These are phyloP conservation scores for Styphnolobium japonicum DNA, from an alignment of 306 rosid genomes.

Conservation along the genomic window DNA sequence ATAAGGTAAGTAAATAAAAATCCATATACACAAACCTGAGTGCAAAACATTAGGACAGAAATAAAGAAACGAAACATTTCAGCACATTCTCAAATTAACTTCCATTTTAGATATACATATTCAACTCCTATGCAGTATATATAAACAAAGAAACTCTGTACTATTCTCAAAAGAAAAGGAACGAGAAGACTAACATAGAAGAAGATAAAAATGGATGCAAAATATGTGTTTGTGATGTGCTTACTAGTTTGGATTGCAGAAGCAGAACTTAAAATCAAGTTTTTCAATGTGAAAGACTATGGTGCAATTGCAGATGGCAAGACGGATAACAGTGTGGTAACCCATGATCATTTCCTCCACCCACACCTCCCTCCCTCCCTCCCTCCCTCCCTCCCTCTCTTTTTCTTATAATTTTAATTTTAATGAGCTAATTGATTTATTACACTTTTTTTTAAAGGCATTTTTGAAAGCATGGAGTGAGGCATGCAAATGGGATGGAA, in stretches of 20 bases:
- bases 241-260: background rate
- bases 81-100: too few species aligned
- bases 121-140: background rate
- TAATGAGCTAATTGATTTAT: background rate
- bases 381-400: too few species aligned
- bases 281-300: slow-evolving; percentile 34
- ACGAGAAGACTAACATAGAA: background rate
- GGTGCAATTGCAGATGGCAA: slow-evolving; percentile 34
- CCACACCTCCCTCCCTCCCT: too few species aligned
- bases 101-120: too few species aligned
- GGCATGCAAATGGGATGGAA: slow-evolving; percentile 45
- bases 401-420: background rate
- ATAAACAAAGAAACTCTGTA: background rate
- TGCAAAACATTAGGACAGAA: too few species aligned
- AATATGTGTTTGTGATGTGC: background rate
- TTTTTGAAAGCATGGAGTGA: slow-evolving; percentile 49
- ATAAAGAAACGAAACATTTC: too few species aligned
- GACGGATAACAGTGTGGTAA: slow-evolving; percentile 34
- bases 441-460: slow-evolving; percentile 16
- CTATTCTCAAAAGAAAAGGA: background rate
- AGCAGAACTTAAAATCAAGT: background rate
- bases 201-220: background rate
- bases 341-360: background rate
- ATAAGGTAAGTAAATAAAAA: too few species aligned
- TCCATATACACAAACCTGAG: too few species aligned